Percentiles rank a stretch among this genome's conserved stretches.
phyloP scores from a whole-genome alignment of 441 rosid genomes.

The Jatropha podagrica region DNA sequence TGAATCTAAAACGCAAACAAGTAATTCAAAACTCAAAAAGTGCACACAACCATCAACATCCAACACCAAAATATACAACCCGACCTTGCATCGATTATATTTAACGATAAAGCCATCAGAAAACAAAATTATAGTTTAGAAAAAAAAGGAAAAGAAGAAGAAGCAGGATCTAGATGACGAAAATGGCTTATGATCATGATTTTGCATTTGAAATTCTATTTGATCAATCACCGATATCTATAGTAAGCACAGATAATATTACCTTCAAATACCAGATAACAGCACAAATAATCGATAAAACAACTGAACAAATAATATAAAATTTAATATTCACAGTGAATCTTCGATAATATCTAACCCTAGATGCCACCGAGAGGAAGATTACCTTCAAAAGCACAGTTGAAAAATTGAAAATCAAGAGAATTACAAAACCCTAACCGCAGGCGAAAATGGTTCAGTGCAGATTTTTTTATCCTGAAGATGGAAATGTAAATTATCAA shows the following conservation, averaged over 20 bases:
- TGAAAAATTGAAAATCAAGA: not conserved
- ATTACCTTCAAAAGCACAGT: not conserved
- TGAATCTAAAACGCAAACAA: not conserved
- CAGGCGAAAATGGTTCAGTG: not conserved
- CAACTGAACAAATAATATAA: not conserved
- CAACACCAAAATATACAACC: not conserved
- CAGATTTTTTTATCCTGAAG: not conserved
- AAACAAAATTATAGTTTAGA: too few relatives aligned
- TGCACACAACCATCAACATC: not conserved
- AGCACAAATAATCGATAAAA: not conserved
- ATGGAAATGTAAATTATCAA: not conserved
- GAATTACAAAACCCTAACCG: not conserved
- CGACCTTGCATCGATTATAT: too few relatives aligned
- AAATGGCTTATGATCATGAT: too few relatives aligned
- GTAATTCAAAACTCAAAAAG: not conserved
- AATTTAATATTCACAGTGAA: not conserved
- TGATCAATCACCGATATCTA: not conserved
- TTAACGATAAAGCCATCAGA: too few relatives aligned
- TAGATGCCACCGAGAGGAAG: not conserved
- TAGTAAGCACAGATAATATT: not conserved
- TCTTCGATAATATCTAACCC: conserved; percentile 8
- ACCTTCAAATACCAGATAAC: not conserved
- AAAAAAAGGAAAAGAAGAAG: too few relatives aligned
- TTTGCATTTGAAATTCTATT: not conserved
- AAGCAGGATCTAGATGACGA: too few relatives aligned